Evolutionary conservation across 192 early-diverging fungal species (phyloP).

Genomic region (Dissophora ornata): DNA sequence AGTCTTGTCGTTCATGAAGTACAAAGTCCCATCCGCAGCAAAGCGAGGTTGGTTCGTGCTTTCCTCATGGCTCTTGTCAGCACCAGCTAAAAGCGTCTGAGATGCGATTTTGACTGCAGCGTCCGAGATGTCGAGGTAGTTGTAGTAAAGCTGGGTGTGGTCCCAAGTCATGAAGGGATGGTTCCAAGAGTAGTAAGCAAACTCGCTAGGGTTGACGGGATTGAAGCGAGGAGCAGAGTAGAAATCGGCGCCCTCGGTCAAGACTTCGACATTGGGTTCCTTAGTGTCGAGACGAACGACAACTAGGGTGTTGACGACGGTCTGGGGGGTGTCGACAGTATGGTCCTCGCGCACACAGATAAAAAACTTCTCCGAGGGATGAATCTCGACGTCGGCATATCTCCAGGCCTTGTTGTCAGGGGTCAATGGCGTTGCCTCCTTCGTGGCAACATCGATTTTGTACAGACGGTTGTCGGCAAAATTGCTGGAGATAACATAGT

Average conservation of each 20-base stretch:
- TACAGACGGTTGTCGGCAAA: conserved; percentile 67
- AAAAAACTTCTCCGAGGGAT: conserved; percentile 63
- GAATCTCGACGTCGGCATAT: conserved; percentile 74
- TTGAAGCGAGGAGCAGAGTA: conserved; percentile 72
- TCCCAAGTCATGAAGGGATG: conserved; percentile 88
- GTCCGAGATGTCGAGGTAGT: conserved; percentile 43
- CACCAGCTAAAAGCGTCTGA: conserved; percentile 35
- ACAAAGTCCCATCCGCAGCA: conserved; percentile 65
- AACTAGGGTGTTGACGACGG: conserved; percentile 69
- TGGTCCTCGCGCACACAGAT: conserved; percentile 81
- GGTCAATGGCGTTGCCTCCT: conserved; percentile 55
- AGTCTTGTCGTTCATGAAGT: conserved; percentile 73
- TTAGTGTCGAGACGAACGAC: conserved; percentile 56
- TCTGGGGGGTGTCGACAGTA: conserved; percentile 64
- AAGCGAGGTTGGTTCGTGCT: conserved; percentile 71
- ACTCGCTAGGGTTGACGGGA: conserved; percentile 45
- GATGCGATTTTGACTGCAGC: conserved; percentile 20
- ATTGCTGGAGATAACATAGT: conserved; percentile 73
- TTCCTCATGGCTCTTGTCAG: conserved; percentile 41
- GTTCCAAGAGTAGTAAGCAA: conserved; percentile 77
- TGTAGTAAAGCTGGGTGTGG: conserved; percentile 68
- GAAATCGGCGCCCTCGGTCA: conserved; percentile 73
- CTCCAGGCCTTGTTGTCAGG: conserved; percentile 59
- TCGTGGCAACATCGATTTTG: conserved; percentile 49
- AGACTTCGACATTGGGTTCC: conserved; percentile 53